Conservation (phyloP, 768 basidiomycete species). For the Boletus subparvulus region DNA sequence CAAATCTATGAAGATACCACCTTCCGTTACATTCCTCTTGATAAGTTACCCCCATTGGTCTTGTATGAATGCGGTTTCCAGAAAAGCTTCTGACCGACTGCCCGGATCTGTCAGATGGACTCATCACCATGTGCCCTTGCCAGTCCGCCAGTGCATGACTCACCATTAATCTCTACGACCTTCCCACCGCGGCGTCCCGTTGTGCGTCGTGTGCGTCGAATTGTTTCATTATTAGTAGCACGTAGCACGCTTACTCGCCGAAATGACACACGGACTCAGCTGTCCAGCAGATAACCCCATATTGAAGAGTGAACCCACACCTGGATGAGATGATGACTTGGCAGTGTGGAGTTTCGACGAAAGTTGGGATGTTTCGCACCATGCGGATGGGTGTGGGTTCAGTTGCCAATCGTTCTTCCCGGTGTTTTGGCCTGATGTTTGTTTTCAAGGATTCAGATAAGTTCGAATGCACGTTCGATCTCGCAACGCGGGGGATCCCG, state of each 20-base stretch:
- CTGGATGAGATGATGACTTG: not conserved
- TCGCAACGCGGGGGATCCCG: not conserved
- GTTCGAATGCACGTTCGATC: not conserved
- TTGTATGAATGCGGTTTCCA: not conserved
- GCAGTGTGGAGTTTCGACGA: not conserved
- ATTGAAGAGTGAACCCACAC: not conserved
- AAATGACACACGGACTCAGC: not conserved
- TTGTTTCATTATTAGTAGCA: not conserved
- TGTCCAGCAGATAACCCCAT: not conserved
- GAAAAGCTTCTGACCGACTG: not conserved
- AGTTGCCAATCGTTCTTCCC: not conserved
- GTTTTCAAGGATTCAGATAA: not conserved
- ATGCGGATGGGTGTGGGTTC: not conserved
- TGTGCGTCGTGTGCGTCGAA: not conserved
- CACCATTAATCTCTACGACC: not conserved
- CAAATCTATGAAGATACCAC: not conserved
- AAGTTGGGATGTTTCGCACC: not conserved
- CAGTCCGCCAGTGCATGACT: not conserved
- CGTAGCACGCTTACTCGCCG: not conserved
- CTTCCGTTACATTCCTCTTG: constrained; percentile 3
- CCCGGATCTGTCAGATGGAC: not conserved
- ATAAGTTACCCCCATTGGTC: constrained; percentile 12
- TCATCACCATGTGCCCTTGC: constrained; percentile 1
- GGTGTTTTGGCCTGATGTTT: not conserved
- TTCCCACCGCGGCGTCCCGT: not conserved